Conservation (phyloP, 2,329 filamentous ascomycete genomes). For the Ceratocystis ficicola region DNA sequence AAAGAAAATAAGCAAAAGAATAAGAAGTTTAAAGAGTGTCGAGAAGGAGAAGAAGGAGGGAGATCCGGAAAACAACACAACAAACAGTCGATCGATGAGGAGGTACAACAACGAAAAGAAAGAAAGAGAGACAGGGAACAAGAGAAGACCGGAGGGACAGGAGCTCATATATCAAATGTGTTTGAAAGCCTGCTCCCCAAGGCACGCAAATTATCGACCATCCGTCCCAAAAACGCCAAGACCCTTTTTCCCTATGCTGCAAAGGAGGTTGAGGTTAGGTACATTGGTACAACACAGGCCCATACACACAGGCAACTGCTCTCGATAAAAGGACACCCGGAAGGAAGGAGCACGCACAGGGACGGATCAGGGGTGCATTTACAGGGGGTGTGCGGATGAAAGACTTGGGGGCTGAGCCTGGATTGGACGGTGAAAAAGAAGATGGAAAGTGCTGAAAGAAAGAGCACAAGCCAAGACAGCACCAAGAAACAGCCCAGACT, state of each 20-base stretch:
- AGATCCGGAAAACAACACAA: slow-evolving; percentile 8
- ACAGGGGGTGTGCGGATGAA: neutral
- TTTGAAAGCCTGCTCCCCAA: neutral
- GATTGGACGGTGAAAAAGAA: neutral
- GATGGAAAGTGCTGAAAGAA: neutral
- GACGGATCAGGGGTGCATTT: neutral
- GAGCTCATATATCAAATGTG: slow-evolving; percentile 12
- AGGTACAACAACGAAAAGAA: slow-evolving; percentile 19
- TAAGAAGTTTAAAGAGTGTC: slow-evolving; percentile 15
- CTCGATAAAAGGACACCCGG: slow-evolving; percentile 3
- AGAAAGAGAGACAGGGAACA: slow-evolving; percentile 19
- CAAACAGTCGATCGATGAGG: slow-evolving; percentile 19
- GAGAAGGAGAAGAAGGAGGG: slow-evolving; percentile 9
- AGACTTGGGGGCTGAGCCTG: too few relatives aligned
- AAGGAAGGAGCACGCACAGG: slow-evolving; percentile 4
- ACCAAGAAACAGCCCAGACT: neutral
- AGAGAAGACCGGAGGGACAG: neutral
- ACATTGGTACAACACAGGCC: neutral
- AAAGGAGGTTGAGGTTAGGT: neutral
- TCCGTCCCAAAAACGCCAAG: too few relatives aligned
- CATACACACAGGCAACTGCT: neutral
- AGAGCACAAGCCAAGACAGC: neutral
- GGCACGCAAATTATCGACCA: neutral
- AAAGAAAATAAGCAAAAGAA: neutral
- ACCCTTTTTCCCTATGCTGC: too few relatives aligned